These are phyloP conservation scores for Lyophyllum shimeji DNA, from an alignment of 768 basidiomycete genomes.

Conservation along the genomic window DNA sequence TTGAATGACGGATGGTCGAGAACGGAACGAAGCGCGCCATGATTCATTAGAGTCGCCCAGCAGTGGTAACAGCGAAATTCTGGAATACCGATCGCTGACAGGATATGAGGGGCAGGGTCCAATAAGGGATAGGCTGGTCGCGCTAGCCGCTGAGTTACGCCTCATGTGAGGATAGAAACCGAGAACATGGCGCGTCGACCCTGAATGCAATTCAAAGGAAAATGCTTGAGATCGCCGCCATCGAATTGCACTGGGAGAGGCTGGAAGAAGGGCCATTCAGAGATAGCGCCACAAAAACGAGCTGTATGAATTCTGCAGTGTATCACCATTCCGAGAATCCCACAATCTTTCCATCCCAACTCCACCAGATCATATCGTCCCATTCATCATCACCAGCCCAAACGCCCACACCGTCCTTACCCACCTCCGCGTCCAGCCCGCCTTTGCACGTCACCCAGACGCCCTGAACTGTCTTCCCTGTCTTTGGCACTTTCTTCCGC, in stretches of 20 bases:
- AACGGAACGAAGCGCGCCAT: too few relatives aligned
- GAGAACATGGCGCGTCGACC: background rate
- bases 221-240: too few relatives aligned
- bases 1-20: too few relatives aligned
- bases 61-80: too few relatives aligned
- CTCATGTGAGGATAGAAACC: background rate
- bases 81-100: background rate
- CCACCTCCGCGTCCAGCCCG: slow-evolving; percentile 17
- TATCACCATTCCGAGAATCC: slow-evolving; percentile 52
- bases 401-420: slow-evolving; percentile 9
- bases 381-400: slow-evolving; percentile 29
- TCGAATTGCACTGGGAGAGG: too few relatives aligned
- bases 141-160: background rate
- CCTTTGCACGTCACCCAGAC: slow-evolving; percentile 42
- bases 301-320: background rate
- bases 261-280: background rate
- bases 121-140: background rate
- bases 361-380: slow-evolving; percentile 63
- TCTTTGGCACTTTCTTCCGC: slow-evolving; percentile 19
- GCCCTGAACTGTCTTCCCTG: slow-evolving; percentile 37
- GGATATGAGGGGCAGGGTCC: background rate
- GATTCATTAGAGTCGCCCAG: too few relatives aligned
- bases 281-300: background rate
- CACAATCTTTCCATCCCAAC: slow-evolving; percentile 55
- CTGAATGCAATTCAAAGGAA: background rate